Conservation (phyloP, 495 filamentous ascomycete species). For the Aspergillus diversus region DNA sequence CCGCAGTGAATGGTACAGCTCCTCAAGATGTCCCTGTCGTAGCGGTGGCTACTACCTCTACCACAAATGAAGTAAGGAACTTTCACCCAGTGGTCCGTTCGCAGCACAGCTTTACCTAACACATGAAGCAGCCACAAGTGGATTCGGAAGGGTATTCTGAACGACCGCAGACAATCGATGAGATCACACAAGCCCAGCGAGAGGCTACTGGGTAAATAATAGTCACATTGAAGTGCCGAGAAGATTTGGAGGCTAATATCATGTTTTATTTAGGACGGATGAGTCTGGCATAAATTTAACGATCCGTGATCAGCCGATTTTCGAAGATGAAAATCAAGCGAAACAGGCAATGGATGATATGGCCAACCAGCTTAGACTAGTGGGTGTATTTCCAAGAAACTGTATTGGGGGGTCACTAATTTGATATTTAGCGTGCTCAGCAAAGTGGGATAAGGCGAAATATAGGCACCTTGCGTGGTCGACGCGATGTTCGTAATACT, state of each 20-base stretch:
- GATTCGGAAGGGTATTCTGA: slow-evolving; percentile 70
- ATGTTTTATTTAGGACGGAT: slow-evolving; percentile 52
- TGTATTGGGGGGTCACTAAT: slow-evolving; percentile 26
- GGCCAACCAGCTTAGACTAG: slow-evolving; percentile 79
- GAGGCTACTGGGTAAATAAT: slow-evolving; percentile 66
- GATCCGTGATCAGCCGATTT: slow-evolving; percentile 90
- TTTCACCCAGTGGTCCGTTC: not conserved
- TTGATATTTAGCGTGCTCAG: slow-evolving; percentile 50
- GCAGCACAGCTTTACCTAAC: slow-evolving; percentile 7
- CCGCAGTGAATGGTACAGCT: slow-evolving; percentile 37
- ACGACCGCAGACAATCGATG: slow-evolving; percentile 68
- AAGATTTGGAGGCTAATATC: not conserved
- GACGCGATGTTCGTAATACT: slow-evolving; percentile 88
- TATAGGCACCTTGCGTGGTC: slow-evolving; percentile 79
- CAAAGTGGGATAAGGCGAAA: slow-evolving; percentile 64
- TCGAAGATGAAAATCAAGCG: slow-evolving; percentile 87
- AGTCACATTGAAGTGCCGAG: not conserved
- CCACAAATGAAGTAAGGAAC: slow-evolving; percentile 31
- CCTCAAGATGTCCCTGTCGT: slow-evolving; percentile 26
- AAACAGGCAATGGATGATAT: slow-evolving; percentile 88
- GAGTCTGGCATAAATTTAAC: slow-evolving; percentile 84
- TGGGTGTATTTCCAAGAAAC: slow-evolving; percentile 37
- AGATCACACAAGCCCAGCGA: slow-evolving; percentile 80
- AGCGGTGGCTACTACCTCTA: slow-evolving; percentile 26
- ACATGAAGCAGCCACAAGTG: slow-evolving; percentile 43